A percentile compares a stretch with the other conserved stretches of the same genome.
Evolutionary conservation across 1,284 basidiomycete species (phyloP).

Genomic region (Fistulinella cinereoalba): DNA sequence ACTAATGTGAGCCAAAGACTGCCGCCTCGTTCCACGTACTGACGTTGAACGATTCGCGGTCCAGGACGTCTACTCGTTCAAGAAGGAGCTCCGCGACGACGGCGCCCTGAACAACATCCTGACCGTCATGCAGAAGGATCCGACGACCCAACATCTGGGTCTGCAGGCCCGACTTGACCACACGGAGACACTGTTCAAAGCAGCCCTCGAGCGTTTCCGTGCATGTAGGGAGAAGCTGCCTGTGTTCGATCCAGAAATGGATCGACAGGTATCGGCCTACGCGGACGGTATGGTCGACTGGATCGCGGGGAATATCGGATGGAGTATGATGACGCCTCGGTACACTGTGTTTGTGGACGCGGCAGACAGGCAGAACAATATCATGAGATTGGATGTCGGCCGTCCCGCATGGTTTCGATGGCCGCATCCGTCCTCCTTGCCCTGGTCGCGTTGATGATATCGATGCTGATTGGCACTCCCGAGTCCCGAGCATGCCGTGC

Average conservation of each 20-base stretch:
- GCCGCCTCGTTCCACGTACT: background rate
- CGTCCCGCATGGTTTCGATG: too few species aligned
- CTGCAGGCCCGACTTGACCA: constrained; percentile 21
- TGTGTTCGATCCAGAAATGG: constrained; percentile 13
- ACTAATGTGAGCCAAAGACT: constrained; percentile 21
- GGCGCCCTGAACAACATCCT: constrained; percentile 29
- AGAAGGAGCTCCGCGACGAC: constrained; percentile 28
- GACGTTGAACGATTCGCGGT: background rate
- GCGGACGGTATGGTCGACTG: constrained; percentile 30
- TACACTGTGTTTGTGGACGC: constrained; percentile 25
- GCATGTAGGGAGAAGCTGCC: constrained; percentile 19
- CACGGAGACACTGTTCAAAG: constrained; percentile 12
- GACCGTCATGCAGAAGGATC: constrained; percentile 23
- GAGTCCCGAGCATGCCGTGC: too few species aligned
- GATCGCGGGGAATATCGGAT: constrained; percentile 28
- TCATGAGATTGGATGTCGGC: constrained; percentile 19
- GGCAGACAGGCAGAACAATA: constrained; percentile 21
- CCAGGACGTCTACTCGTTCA: constrained; percentile 32
- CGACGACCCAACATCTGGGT: constrained; percentile 14
- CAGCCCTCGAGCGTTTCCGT: constrained; percentile 22
- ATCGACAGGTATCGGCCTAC: constrained; percentile 20
- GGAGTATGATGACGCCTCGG: constrained; percentile 28
- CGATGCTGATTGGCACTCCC: too few species aligned
- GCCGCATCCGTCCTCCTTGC: too few species aligned
- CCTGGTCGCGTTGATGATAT: too few species aligned